Percentiles rank a stretch among this genome's conserved stretches.
Conservation (phyloP, 345 rosid genomes). For the Populus tremula region DNA sequence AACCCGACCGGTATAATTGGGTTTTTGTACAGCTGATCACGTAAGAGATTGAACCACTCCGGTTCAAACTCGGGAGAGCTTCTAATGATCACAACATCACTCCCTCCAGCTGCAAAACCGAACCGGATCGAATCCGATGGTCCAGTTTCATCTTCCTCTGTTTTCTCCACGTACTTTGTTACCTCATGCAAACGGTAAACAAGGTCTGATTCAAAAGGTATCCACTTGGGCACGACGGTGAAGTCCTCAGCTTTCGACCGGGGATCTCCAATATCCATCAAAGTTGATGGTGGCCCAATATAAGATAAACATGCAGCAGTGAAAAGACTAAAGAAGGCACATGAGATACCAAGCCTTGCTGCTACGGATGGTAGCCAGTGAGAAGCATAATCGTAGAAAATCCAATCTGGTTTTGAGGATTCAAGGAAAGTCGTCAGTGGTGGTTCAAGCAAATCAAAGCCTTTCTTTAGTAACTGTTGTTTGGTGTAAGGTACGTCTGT, state of each 20-base stretch:
- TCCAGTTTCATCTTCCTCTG: conserved; percentile 38
- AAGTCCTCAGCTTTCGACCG: conserved; percentile 26
- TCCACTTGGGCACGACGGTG: conserved; percentile 31
- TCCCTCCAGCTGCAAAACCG: conserved; percentile 26
- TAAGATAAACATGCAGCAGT: conserved; percentile 16
- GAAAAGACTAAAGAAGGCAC: conserved; percentile 30
- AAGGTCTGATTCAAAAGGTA: conserved; percentile 22
- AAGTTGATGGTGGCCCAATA: conserved; percentile 9
- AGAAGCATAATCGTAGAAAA: conserved; percentile 37
- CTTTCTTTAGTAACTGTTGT: conserved; percentile 35
- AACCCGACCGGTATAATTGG: conserved; percentile 47
- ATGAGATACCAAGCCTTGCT: conserved; percentile 17
- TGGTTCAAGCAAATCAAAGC: conserved; percentile 29
- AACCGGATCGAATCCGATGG: conserved; percentile 45
- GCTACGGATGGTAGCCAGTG: conserved; percentile 42
- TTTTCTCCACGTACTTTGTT: conserved; percentile 37
- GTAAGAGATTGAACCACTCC: conserved; percentile 47
- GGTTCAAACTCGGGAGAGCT: conserved; percentile 46
- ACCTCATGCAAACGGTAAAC: conserved; percentile 31
- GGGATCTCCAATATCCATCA: conserved; percentile 7
- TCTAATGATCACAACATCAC: conserved; percentile 42
- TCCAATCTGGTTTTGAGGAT: conserved; percentile 36
- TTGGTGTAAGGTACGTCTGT: conserved; percentile 28
- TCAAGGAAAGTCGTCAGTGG: conserved; percentile 31
- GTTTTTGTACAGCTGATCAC: conserved; percentile 24